Conservation (phyloP, 2,329 filamentous ascomycete genomes). For the Botrytis squamosa region DNA sequence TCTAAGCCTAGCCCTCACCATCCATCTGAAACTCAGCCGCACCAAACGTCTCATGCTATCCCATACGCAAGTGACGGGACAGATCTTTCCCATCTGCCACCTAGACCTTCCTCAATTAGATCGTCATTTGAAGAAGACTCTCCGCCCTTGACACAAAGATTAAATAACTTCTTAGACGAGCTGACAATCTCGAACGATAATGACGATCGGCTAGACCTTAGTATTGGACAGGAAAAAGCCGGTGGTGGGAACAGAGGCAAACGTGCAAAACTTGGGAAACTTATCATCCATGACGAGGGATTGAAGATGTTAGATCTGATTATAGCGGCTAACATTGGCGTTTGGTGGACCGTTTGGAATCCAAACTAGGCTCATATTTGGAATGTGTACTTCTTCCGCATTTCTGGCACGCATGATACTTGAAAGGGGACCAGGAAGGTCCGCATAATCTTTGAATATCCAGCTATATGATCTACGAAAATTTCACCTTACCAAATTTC, state of each 20-base stretch:
- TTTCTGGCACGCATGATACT: not conserved
- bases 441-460: not conserved
- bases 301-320: conserved; percentile 93
- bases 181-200: conserved; percentile 24
- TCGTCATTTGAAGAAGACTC: conserved; percentile 22
- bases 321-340: conserved; percentile 84
- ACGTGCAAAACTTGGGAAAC: conserved; percentile 87
- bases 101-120: conserved; percentile 28
- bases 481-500: not conserved
- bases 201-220: conserved; percentile 62
- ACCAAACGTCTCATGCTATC: conserved; percentile 30
- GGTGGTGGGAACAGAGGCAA: conserved; percentile 84
- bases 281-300: conserved; percentile 86
- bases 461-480: not conserved
- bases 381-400: not conserved
- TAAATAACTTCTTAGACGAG: conserved; percentile 12
- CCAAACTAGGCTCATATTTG: conserved; percentile 7
- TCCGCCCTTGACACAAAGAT: not conserved
- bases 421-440: not conserved
- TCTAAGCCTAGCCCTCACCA: conserved; percentile 32
- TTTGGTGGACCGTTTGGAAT: conserved; percentile 92
- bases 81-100: conserved; percentile 30
- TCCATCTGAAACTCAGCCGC: conserved; percentile 27
- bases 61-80: conserved; percentile 31
- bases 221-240: conserved; percentile 76